Evolutionary conservation across 208 protist genomes (phyloP).

Genomic region (Trypanosoma lewisi): DNA sequence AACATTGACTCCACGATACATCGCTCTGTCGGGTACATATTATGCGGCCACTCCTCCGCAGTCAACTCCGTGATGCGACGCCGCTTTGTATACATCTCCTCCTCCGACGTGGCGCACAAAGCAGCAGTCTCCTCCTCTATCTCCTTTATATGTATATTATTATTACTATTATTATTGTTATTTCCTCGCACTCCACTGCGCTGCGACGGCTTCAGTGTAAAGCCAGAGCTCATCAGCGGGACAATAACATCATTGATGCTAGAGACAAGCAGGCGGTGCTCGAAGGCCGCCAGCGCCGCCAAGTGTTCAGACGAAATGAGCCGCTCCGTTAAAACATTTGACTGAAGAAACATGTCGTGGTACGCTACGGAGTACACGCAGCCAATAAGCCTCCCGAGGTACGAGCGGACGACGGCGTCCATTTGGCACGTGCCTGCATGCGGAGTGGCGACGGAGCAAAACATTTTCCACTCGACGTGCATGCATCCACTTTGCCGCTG

Average conservation of each 20-base stretch:
- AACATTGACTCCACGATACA: constrained; percentile 10
- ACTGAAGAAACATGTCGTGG: constrained; percentile 43
- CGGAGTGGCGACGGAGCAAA: constrained; percentile 51
- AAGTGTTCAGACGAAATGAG: constrained; percentile 19
- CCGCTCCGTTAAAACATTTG: constrained; percentile 20
- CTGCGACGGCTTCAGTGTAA: constrained; percentile 15
- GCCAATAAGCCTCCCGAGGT: constrained; percentile 28
- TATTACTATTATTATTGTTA: too few species aligned
- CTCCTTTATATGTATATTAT: too few species aligned
- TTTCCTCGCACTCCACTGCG: not conserved
- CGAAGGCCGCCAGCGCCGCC: constrained; percentile 15
- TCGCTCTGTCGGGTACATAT: constrained; percentile 15
- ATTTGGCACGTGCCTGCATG: constrained; percentile 51
- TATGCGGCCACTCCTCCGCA: constrained; percentile 10
- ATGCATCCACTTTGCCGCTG: not conserved
- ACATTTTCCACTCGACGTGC: constrained; percentile 43
- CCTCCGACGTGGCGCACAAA: constrained; percentile 14
- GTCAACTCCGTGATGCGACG: not conserved
- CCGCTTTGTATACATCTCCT: constrained; percentile 18
- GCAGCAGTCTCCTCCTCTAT: constrained; percentile 3
- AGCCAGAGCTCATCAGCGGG: constrained; percentile 21
- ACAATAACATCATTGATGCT: constrained; percentile 22
- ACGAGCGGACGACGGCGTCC: constrained; percentile 30
- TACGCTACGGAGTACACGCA: constrained; percentile 31
- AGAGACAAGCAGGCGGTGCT: constrained; percentile 19